These are phyloP conservation scores for Ilyonectria destructans DNA, from an alignment of 2,329 filamentous ascomycete species.

Conservation along the genomic window DNA sequence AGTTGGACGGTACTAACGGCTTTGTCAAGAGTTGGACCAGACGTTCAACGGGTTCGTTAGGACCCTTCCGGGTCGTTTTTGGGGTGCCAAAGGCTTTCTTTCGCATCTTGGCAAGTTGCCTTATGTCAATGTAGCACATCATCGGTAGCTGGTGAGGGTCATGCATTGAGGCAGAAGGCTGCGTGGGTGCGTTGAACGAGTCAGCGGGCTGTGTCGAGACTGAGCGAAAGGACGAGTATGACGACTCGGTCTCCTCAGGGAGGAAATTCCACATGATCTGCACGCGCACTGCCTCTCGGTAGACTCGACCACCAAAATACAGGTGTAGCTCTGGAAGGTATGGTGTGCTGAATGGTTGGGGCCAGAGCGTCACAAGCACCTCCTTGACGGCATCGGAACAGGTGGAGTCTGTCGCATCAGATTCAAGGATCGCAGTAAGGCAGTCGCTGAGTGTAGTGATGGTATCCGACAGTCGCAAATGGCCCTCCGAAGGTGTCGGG, in stretches of 20 bases:
- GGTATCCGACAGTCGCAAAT: constrained; percentile 59
- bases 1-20: constrained; percentile 63
- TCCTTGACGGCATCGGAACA: constrained; percentile 61
- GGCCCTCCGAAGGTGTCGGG: constrained; percentile 55
- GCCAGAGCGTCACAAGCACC: constrained; percentile 64
- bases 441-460: constrained; percentile 61
- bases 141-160: constrained; percentile 52
- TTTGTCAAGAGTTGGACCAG: constrained; percentile 65
- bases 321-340: constrained; percentile 62
- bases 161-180: constrained; percentile 42
- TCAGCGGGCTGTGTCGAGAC: constrained; percentile 56
- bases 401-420: constrained; percentile 53
- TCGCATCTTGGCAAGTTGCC: constrained; percentile 63
- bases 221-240: constrained; percentile 55
- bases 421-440: constrained; percentile 61
- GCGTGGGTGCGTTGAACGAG: constrained; percentile 49
- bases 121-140: constrained; percentile 65
- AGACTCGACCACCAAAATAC: constrained; percentile 65
- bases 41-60: constrained; percentile 65
- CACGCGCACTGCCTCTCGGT: constrained; percentile 63
- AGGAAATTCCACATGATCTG: constrained; percentile 67
- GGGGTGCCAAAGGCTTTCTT: constrained; percentile 64
- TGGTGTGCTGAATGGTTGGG: constrained; percentile 51
- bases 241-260: constrained; percentile 42
- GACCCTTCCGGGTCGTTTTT: constrained; percentile 56